Evolutionary conservation across 164 flowering plant genomes (phyloP), one percentile per base, ranked within the genome.

Genomic region (Akebia trifoliata): DNA sequence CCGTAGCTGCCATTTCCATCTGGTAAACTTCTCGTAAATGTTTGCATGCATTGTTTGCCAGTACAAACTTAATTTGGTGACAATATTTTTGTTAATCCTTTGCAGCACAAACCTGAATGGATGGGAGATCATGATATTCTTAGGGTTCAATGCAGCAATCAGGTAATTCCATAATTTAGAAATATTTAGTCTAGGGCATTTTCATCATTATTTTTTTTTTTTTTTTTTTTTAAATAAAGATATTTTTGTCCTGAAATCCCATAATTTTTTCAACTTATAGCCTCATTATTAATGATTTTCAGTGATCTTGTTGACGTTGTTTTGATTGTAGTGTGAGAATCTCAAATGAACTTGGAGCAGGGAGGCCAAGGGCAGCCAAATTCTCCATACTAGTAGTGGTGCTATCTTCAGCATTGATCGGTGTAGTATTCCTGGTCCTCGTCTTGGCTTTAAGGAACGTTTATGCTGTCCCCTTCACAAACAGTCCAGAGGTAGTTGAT

Each of bases 101-200:
- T 14, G 62, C 77, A 76, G 80, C 66, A 68, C 52, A 37, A 73
- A 76, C 38, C 50, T 76, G 9, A 56, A 63, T 31, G 77, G 77
- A 35, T 73, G 77, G 80, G 63, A 69, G 57, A 24, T 66, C 21
- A 76, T 73, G 75, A 61, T 68, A 22, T 64, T 69, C 46, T 17
- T 70, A 10, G 81, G 81, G 28, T 73, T 71, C 64, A 76, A 76
- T 59, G 78, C 78, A 42, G 77, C 77, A 35, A 69, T 74, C 65
- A 76, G 80, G 78, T 74, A 48, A 47, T 4, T 9, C 2, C 4
- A 14, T 11, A 14, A 37, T 37, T 37, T 18, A 38, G 14, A 6
- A 4, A n/a, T 18, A 38, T 38, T 38, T 38, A 2, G n/a, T 4
- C 8, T 2, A 18, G 18, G 18, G n/a, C 25, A 9, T 29, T 28